These are phyloP conservation scores for Fusarium longipes DNA, from an alignment of 2,329 filamentous ascomycete species.

Conservation along the genomic window DNA sequence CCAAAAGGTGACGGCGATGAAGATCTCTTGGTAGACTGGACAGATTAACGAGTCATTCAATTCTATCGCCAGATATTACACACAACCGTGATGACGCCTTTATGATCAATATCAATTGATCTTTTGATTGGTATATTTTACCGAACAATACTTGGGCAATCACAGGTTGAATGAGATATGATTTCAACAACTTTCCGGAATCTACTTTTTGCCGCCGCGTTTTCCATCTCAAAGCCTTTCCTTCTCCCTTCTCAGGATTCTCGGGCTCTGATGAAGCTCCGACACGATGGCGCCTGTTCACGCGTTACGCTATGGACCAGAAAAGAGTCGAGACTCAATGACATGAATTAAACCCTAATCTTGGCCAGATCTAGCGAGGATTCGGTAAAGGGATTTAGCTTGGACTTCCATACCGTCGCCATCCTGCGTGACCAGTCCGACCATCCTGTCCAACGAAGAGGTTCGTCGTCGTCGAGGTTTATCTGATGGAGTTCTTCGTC, in stretches of 20 bases:
- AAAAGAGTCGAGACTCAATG: conserved; percentile 1
- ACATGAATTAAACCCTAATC: background rate
- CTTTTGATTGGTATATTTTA: background rate
- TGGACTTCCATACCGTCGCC: background rate
- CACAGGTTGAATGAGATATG: background rate
- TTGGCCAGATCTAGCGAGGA: conserved; percentile 5
- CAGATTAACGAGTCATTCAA: background rate
- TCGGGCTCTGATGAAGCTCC: conserved; percentile 31
- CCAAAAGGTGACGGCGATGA: background rate
- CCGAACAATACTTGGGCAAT: background rate
- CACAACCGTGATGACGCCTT: background rate
- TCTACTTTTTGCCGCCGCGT: conserved; percentile 27
- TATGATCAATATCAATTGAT: background rate
- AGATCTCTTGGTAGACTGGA: background rate
- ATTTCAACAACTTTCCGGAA: conserved; percentile 8
- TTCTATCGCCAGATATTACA: background rate
- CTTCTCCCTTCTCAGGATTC: background rate
- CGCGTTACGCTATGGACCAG: conserved; percentile 3
- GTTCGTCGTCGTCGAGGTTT: too few species aligned
- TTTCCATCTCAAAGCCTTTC: background rate
- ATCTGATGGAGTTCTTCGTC: too few species aligned
- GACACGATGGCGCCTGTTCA: conserved; percentile 13
- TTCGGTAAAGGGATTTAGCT: conserved; percentile 1
- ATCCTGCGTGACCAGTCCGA: too few species aligned
- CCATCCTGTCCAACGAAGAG: too few species aligned